Base-by-base conservation (phyloP, 176 grass and related monocot genomes). In the Triticum timopheevii region DNA sequence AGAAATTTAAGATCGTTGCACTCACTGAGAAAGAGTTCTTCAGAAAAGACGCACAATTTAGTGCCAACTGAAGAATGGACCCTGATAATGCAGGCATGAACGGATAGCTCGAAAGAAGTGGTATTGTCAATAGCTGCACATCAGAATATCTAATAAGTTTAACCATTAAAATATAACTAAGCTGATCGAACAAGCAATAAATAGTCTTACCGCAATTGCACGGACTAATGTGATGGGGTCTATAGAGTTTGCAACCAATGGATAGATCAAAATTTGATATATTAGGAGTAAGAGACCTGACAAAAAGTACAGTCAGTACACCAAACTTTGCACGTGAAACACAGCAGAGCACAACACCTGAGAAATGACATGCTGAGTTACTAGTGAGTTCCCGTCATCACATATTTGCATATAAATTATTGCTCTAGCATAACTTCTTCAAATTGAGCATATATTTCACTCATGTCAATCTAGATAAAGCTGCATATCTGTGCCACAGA, bases 231-330 rank as follows among this genome's bases (percentile, higher is more conserved):
- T 84, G 66, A 98, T 86, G 63, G 92, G 93, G 10, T 94, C 93
- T 25, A 88, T 34, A 12, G 67, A n/a, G 86, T 91, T 98, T 75
- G 88, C 96, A 68, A 94, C 25, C 20, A 45, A 70, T 62, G 96
- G 90, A 84, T 96, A 98, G 54, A 98, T 50, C 77, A 95, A 73
- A 76, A 98, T 76, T 88, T 98, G 96, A 82, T 88, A 98, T 71
- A 92, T 25, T 64, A 98, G 70, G 35, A 98, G 89, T 68, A 89
- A 68, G 44, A 88, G 59, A 74, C 96, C 96, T 95, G 81, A 39
- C 28, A 79, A 89, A 69, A 42, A 56, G 39, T 83, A 66, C 22
- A 78, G 74, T 86, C 59, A 82, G 77, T 83, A 90, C 67, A 73
- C 35, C 73, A 30, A 86, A 74, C 54, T 74, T 66, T 89, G 47